Evolutionary conservation across 208 protist genomes (phyloP).

Genomic region (Acanthamoeba lenticulata): DNA sequence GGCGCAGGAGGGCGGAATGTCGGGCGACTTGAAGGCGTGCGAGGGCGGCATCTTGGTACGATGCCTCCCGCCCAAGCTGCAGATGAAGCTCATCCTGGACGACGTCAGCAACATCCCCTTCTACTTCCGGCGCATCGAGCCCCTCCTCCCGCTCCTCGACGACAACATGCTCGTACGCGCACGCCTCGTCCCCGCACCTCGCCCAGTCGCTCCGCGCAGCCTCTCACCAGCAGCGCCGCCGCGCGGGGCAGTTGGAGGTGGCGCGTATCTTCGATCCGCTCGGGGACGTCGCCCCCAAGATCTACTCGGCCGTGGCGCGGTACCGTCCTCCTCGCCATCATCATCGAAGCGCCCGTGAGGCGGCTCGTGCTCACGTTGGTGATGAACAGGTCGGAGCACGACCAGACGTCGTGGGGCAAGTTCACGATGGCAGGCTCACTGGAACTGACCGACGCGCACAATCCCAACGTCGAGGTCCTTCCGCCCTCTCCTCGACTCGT

Average conservation of each 20-base stretch:
- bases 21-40: not conserved
- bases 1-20: not conserved
- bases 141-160: conserved; percentile 1
- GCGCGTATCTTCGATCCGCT: conserved; percentile 2
- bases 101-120: conserved; percentile 25
- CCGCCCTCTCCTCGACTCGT: not conserved
- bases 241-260: not conserved
- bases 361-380: not conserved
- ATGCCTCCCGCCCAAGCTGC: not conserved
- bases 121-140: conserved; percentile 7
- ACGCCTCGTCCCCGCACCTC: too few species aligned
- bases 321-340: not conserved
- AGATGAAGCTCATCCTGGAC: conserved; percentile 22
- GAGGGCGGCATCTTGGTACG: conserved; percentile 17
- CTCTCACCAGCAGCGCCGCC: not conserved
- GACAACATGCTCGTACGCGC: not conserved
- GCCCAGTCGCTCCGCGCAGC: too few species aligned
- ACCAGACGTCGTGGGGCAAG: conserved; percentile 2
- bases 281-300: not conserved
- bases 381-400: not conserved
- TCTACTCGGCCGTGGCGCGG: not conserved
- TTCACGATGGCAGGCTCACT: not conserved
- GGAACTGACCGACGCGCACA: not conserved
- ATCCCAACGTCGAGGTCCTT: not conserved
- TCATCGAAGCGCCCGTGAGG: not conserved